Percentiles rank a stretch among this genome's conserved stretches.
These are phyloP conservation scores for Eutrema salsugineum DNA, from an alignment of 441 rosid genomes.

Conservation along the genomic window DNA sequence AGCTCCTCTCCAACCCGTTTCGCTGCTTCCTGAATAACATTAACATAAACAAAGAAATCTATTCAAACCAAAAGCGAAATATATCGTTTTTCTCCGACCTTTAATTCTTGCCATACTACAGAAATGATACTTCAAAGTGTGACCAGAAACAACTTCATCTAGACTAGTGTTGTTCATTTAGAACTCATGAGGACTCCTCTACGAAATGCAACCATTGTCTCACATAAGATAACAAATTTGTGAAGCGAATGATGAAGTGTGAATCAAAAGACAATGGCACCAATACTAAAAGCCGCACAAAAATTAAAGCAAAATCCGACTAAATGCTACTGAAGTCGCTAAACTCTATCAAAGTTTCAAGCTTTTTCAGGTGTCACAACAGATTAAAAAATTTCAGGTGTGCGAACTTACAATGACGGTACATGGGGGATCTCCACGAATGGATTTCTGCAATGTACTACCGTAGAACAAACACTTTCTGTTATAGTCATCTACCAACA, in stretches of 20 bases:
- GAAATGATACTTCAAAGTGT: neutral
- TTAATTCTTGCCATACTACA: neutral
- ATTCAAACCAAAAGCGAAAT: neutral
- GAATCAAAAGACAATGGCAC: constrained; percentile 3
- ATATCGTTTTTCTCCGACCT: neutral
- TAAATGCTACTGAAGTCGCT: neutral
- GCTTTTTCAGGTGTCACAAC: too few relatives aligned
- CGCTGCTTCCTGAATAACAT: constrained; percentile 64
- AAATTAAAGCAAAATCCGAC: neutral
- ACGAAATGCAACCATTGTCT: neutral
- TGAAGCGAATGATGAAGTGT: neutral
- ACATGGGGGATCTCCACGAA: constrained; percentile 53
- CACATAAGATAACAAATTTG: neutral
- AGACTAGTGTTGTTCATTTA: neutral
- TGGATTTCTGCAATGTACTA: constrained; percentile 79
- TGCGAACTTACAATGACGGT: constrained; percentile 50
- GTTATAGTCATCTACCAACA: constrained; percentile 85
- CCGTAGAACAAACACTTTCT: constrained; percentile 74
- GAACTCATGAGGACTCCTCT: neutral
- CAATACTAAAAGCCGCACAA: neutral
- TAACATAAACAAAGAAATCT: neutral
- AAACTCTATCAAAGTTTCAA: neutral
- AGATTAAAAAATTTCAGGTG: neutral
- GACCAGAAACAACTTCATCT: neutral
- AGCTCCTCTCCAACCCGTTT: constrained; percentile 77